phyloP scores from a whole-genome alignment of 768 basidiomycete genomes.

The Chalciporus pseudorubinellus region DNA sequence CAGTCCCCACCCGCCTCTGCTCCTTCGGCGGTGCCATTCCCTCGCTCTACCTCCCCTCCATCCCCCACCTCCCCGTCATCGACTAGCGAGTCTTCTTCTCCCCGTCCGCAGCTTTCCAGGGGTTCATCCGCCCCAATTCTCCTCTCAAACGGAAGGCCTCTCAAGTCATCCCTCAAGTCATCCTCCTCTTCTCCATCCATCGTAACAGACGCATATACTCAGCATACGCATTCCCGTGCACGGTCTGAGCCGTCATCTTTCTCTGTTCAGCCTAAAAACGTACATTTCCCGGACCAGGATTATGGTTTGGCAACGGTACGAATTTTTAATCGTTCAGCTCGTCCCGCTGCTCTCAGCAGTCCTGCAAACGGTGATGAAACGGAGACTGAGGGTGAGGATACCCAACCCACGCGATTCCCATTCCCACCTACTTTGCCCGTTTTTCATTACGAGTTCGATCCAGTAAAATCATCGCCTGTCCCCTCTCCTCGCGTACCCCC shows the following conservation, averaged over 20 bases:
- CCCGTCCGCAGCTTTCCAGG: conserved; percentile 25
- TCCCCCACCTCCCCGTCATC: neutral
- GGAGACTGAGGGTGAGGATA: conserved; percentile 40
- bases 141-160: conserved; percentile 76
- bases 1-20: conserved; percentile 5
- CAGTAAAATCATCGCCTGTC: conserved; percentile 14
- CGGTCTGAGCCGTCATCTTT: conserved; percentile 66
- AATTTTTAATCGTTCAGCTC: conserved; percentile 64
- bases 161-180: conserved; percentile 81
- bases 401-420: conserved; percentile 10
- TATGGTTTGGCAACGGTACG: conserved; percentile 60
- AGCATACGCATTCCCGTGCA: conserved; percentile 29
- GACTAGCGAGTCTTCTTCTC: conserved; percentile 1
- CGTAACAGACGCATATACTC: neutral
- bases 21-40: conserved; percentile 40
- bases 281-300: conserved; percentile 78
- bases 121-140: conserved; percentile 43
- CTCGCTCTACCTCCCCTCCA: conserved; percentile 28
- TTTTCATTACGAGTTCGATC: conserved; percentile 22
- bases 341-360: conserved; percentile 54
- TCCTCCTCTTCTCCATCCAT: conserved; percentile 23
- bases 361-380: conserved; percentile 37
- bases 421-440: conserved; percentile 25
- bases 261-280: conserved; percentile 62
- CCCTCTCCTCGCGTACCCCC: neutral